Evolutionary conservation across 2,329 filamentous ascomycete genomes (phyloP).

Genomic region (Biscogniauxia marginata): DNA sequence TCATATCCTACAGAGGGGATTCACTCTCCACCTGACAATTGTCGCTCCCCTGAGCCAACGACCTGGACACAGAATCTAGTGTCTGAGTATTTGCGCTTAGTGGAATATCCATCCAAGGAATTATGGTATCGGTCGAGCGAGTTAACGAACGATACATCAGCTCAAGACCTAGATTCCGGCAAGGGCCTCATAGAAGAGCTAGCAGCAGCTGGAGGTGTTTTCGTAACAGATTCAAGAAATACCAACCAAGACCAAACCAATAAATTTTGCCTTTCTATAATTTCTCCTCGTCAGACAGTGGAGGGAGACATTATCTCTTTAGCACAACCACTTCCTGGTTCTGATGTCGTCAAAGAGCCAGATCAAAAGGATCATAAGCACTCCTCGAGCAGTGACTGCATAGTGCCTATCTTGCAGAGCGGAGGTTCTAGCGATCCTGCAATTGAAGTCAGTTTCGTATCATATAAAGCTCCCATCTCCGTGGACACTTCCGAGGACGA

Average conservation of each 20-base stretch:
- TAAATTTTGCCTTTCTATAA: background rate
- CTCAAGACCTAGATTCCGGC: background rate
- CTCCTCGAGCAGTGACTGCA: constrained; percentile 7
- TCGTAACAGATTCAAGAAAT: background rate
- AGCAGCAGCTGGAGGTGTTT: background rate
- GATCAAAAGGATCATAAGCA: background rate
- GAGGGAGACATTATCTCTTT: background rate
- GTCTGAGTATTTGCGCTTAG: constrained; percentile 10
- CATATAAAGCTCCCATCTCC: constrained; percentile 2
- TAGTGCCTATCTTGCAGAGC: constrained; percentile 12
- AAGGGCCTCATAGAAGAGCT: background rate
- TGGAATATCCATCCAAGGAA: constrained; percentile 9
- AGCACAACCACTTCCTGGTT: background rate
- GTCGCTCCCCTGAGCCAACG: constrained; percentile 8
- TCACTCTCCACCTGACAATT: constrained; percentile 8
- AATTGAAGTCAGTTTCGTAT: constrained; percentile 17
- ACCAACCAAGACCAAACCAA: background rate
- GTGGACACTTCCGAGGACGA: constrained; percentile 13
- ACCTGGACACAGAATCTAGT: background rate
- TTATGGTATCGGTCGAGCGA: constrained; percentile 3
- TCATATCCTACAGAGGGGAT: constrained; percentile 20
- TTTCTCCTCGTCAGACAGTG: background rate
- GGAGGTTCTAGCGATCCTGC: constrained; percentile 16
- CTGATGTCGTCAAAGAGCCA: background rate
- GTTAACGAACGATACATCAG: background rate